These are phyloP conservation scores for Grosmannia serpens DNA, from an alignment of 2,329 filamentous ascomycete species.

Conservation along the genomic window DNA sequence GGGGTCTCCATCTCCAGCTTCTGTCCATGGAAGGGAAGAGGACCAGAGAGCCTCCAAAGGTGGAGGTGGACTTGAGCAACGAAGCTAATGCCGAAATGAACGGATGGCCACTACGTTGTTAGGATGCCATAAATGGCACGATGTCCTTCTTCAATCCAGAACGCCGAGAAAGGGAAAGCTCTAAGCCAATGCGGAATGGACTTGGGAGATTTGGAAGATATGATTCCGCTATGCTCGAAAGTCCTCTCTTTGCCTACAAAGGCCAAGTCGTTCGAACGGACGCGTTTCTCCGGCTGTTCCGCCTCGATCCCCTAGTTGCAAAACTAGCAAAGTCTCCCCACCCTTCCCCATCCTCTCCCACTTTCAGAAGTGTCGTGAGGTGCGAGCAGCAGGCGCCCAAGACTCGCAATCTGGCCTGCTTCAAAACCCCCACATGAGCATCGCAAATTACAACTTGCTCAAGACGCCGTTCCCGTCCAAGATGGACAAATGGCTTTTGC, in stretches of 20 bases:
- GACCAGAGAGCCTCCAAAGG: not conserved
- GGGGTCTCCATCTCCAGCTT: not conserved
- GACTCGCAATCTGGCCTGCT: too few relatives aligned
- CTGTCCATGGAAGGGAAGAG: not conserved
- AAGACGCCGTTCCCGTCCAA: not conserved
- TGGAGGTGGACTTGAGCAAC: not conserved
- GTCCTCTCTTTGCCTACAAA: not conserved
- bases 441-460: not conserved
- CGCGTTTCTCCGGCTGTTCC: not conserved
- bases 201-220: too few relatives aligned
- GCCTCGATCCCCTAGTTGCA: not conserved
- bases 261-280: not conserved
- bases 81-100: not conserved
- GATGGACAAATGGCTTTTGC: not conserved
- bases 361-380: not conserved
- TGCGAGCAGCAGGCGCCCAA: too few relatives aligned
- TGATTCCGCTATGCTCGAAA: too few relatives aligned
- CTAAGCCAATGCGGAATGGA: too few relatives aligned
- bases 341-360: not conserved
- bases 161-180: too few relatives aligned
- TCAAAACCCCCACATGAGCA: too few relatives aligned
- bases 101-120: too few relatives aligned
- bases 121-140: too few relatives aligned
- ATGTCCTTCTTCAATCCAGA: too few relatives aligned
- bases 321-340: not conserved